A percentile compares a stretch with the other conserved stretches of the same genome.
Conservation (phyloP, 805 yeast genomes). For the Maudiozyma pseudohumilis region DNA sequence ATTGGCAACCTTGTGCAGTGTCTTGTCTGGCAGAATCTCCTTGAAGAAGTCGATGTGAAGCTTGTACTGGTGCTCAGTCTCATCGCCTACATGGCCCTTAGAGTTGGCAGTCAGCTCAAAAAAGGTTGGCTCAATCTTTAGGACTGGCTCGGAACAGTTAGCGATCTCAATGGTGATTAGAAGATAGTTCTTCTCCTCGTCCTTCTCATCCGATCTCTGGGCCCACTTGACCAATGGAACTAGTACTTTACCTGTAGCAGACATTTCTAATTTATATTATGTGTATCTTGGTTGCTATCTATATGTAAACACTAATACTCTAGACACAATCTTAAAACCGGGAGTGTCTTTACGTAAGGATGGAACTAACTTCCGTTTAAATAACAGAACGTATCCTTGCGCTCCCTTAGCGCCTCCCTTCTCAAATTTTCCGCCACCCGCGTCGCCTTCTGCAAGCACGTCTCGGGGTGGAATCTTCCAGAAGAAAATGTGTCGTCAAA, state of each 20-base stretch:
- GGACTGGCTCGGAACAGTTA: constrained; percentile 54
- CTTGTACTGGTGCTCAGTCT: constrained; percentile 38
- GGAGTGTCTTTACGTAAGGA: no score
- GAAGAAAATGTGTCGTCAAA: no score
- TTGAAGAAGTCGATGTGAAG: constrained; percentile 67
- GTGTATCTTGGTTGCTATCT: no score
- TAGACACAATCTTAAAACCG: no score
- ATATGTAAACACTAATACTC: no score
- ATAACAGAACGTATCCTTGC: background rate
- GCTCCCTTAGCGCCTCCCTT: no score
- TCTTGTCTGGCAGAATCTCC: constrained; percentile 57
- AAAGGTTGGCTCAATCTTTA: constrained; percentile 47
- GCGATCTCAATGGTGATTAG: constrained; percentile 64
- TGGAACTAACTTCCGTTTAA: no score
- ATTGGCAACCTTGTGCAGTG: constrained; percentile 44
- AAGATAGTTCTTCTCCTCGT: constrained; percentile 61
- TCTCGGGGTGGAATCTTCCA: no score
- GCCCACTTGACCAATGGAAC: constrained; percentile 79
- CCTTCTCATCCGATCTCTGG: constrained; percentile 78
- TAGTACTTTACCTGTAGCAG: constrained; percentile 8
- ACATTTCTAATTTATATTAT: constrained; percentile 1
- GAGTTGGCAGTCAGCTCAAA: constrained; percentile 38
- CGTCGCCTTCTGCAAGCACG: no score
- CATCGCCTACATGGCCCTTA: constrained; percentile 39
- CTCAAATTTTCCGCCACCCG: no score